A percentile compares a stretch with the other conserved stretches of the same genome.
These are phyloP conservation scores for Dendrobium chrysotoxum DNA, from an alignment of 106 monocot genomes.

Conservation along the genomic window DNA sequence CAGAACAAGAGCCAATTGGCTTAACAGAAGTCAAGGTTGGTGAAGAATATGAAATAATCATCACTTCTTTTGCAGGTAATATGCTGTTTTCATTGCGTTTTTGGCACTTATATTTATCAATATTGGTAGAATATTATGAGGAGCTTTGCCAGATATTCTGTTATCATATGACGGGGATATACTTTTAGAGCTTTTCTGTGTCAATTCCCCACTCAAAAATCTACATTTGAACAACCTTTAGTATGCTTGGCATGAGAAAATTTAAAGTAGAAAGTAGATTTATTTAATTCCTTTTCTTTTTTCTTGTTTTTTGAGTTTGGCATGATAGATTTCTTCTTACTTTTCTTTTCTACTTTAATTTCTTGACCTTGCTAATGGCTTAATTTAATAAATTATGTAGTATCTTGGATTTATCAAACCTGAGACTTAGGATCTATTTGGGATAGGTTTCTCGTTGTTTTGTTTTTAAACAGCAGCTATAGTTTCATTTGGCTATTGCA, in stretches of 20 bases:
- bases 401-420: not conserved
- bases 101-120: not conserved
- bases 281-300: not conserved
- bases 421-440: not conserved
- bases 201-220: not conserved
- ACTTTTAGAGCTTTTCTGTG: not conserved
- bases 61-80: constrained; percentile 12
- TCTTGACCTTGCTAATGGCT: not conserved
- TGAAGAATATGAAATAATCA: constrained; percentile 47
- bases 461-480: no score
- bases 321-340: not conserved
- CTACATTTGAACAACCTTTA: not conserved
- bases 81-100: not conserved
- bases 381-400: not conserved
- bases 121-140: not conserved
- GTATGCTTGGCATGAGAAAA: not conserved
- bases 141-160: not conserved
- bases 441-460: no score
- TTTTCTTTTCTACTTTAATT: not conserved
- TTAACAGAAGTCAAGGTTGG: constrained; percentile 48
- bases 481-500: no score
- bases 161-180: not conserved
- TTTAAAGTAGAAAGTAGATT: not conserved
- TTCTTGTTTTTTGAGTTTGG: not conserved
- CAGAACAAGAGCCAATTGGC: constrained; percentile 42